phyloP scores from a whole-genome alignment of 2,329 filamentous ascomycete species.

The Neonectria sp. region DNA sequence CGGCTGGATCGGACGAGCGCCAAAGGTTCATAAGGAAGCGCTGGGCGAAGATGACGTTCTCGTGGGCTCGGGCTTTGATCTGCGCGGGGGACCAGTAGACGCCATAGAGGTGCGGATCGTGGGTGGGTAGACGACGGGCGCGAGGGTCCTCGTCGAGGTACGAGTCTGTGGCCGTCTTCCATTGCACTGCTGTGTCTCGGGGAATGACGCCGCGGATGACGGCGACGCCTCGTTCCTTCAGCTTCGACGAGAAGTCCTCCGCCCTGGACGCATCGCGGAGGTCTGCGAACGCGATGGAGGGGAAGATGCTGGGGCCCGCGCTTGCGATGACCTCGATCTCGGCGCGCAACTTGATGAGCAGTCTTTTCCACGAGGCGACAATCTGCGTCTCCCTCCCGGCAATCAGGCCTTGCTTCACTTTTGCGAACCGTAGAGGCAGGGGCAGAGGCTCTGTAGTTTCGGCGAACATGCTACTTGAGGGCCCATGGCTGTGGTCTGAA shows the following conservation, averaged over 20 bases:
- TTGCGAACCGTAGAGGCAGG: constrained; percentile 58
- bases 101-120: constrained; percentile 53
- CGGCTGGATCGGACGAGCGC: constrained; percentile 54
- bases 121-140: constrained; percentile 50
- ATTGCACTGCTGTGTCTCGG: constrained; percentile 50
- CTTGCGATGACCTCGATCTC: constrained; percentile 56
- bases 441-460: constrained; percentile 49
- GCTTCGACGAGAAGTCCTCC: constrained; percentile 45
- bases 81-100: constrained; percentile 60
- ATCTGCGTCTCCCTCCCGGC: constrained; percentile 56
- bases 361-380: constrained; percentile 55
- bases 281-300: constrained; percentile 59
- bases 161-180: constrained; percentile 65
- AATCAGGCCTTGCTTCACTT: constrained; percentile 58
- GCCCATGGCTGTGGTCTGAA: constrained; percentile 39
- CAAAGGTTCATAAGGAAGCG: constrained; percentile 63
- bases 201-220: constrained; percentile 53
- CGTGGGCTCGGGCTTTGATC: constrained; percentile 57
- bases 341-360: constrained; percentile 54
- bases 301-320: constrained; percentile 54
- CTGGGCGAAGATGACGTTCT: constrained; percentile 57
- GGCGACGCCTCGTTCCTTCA: constrained; percentile 51
- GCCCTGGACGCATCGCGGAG: constrained; percentile 48
- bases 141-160: constrained; percentile 68
- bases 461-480: constrained; percentile 47